These are phyloP conservation scores for Nicotiana noctiflora DNA, from an alignment of 257 asterid species.

Conservation along the genomic window DNA sequence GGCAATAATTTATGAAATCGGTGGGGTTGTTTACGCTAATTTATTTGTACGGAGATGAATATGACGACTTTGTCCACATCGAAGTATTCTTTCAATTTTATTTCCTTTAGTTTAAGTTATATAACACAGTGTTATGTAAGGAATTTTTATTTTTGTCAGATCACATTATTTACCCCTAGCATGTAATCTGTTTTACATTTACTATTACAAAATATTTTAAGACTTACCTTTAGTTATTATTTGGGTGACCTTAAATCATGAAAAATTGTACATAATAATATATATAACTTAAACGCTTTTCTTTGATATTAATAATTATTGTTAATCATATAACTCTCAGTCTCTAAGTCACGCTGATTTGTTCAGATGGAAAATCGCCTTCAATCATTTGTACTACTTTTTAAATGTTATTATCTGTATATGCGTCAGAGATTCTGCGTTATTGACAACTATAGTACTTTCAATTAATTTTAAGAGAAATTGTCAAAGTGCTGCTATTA, in stretches of 20 bases:
- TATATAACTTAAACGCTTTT: background rate
- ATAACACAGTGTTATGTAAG: too few species aligned
- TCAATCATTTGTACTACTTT: background rate
- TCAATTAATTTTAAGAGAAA: background rate
- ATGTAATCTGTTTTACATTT: too few species aligned
- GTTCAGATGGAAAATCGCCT: background rate
- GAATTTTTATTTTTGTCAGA: too few species aligned
- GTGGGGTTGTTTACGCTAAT: background rate
- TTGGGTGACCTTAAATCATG: too few species aligned
- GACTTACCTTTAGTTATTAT: too few species aligned
- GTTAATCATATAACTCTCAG: background rate
- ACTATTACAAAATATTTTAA: too few species aligned
- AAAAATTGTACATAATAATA: too few species aligned
- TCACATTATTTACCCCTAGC: accelerated
- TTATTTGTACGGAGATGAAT: background rate
- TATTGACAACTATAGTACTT: background rate
- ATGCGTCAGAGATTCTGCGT: background rate
- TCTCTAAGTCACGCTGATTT: constrained; percentile 1
- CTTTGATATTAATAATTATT: background rate
- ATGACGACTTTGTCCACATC: background rate
- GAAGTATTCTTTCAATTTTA: background rate
- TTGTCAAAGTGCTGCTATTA: background rate
- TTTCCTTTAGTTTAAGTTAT: too few species aligned
- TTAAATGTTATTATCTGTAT: background rate
- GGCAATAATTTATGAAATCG: background rate